Base-by-base conservation (phyloP, 352 stramenopile species). In the Globisporangium orthogonon region DNA sequence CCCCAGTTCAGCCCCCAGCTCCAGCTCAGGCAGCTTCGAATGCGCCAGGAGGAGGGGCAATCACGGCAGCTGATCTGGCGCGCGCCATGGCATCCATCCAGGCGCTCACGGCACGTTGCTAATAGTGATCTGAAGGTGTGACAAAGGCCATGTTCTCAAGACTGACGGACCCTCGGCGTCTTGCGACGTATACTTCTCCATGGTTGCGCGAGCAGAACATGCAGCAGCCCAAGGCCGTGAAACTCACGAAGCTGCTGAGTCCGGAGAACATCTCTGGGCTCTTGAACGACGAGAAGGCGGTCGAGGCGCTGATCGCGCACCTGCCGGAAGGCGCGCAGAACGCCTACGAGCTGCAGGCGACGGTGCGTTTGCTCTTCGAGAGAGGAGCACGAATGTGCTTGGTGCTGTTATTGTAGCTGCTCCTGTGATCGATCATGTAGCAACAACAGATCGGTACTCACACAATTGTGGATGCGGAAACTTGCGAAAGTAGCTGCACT, bases 61-160 rank as follows among this genome's bases (percentile, higher is more conserved):
- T 96, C 63, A 94, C 85, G 7, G 81, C 83, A 2, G 88, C 77
- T 17, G 87, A 96, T 59, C 63, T 97, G 0, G 83, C 94, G 65
- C 83, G 86, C 18, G 89, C 88, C 4, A 95, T 97, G 78, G 76
- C 83, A 31, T 83, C 79, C 52, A 81, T 93, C 43, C 78, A 94
- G 48, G 70, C 76, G 30, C 65, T 89, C 23, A 52, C 77, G 37
- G 80, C 43, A 48, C 13, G 43, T 91, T 54, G 39, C 65, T 39
- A 17, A 17, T 49, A 14, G 0, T 3, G 23, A 23, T 23, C 23
- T 23, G 23, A 23, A 23, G 23, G 23, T 23, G 1, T 1, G 23
- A 23, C 23, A 1, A 23, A 23, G 23, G 33, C 33, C 11, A 40
- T 10, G 35, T 10, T 14, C 29, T 10, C 13, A 14, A 28, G 4